Evolutionary conservation across 495 filamentous ascomycete species (phyloP).

Genomic region (Hypoxylon fragiforme): DNA sequence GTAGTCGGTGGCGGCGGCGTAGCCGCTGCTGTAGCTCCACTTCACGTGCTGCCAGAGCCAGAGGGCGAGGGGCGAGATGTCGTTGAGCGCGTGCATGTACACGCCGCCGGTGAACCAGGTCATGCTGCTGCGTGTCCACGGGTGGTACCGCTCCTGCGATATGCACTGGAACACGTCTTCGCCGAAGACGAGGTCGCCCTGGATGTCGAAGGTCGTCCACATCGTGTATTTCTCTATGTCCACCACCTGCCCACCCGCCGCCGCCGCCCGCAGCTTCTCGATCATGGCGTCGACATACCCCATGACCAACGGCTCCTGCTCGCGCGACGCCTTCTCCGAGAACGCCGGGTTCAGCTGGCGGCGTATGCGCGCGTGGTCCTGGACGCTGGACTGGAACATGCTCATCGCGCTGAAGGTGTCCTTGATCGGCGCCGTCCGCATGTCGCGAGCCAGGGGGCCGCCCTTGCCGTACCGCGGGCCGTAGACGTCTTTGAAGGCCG

Average conservation of each 20-base stretch:
- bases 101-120: slow-evolving; percentile 16
- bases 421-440: slow-evolving; percentile 33
- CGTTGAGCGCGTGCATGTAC: slow-evolving; percentile 29
- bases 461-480: slow-evolving; percentile 28
- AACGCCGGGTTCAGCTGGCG: slow-evolving; percentile 54
- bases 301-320: slow-evolving; percentile 49
- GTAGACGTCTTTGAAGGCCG: slow-evolving; percentile 26
- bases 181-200: slow-evolving; percentile 63
- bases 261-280: slow-evolving; percentile 34
- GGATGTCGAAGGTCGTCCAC: slow-evolving; percentile 62
- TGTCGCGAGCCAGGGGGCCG: slow-evolving; percentile 43
- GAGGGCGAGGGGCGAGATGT: slow-evolving; percentile 25
- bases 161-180: slow-evolving; percentile 57
- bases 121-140: slow-evolving; percentile 41
- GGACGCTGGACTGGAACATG: slow-evolving; percentile 36
- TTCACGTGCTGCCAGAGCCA: slow-evolving; percentile 23
- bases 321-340: slow-evolving; percentile 49
- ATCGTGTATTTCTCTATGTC: slow-evolving; percentile 57
- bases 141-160: slow-evolving; percentile 34
- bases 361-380: slow-evolving; percentile 45
- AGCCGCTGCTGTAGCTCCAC: slow-evolving; percentile 10
- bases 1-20: slow-evolving; percentile 4
- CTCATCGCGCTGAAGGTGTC: slow-evolving; percentile 16
- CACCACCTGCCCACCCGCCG: slow-evolving; percentile 17
- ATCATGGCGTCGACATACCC: slow-evolving; percentile 51